Conservation (phyloP, 345 rosid genomes). For the Populus euphratica region DNA sequence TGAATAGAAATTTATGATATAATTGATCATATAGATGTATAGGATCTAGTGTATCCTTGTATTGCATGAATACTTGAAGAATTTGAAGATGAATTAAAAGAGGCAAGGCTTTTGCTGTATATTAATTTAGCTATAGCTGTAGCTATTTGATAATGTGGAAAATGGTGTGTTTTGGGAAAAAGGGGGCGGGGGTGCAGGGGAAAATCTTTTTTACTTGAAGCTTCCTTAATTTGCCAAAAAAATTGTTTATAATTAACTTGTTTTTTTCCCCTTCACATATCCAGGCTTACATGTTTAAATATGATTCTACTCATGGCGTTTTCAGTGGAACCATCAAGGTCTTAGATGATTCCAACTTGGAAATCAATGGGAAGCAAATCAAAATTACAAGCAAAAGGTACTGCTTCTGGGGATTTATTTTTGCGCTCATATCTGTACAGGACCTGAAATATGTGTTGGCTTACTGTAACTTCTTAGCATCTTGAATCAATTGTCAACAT, state of each 20-base stretch:
- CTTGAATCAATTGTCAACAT: not conserved
- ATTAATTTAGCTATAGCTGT: not conserved
- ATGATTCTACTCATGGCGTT: slow-evolving; percentile 94
- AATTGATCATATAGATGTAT: not conserved
- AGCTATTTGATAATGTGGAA: not conserved
- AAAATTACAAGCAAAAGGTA: slow-evolving; percentile 78
- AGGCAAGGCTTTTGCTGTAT: not conserved
- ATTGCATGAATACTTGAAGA: not conserved
- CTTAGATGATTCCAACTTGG: slow-evolving; percentile 76
- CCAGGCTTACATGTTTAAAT: slow-evolving; percentile 97
- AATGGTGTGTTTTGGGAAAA: not conserved
- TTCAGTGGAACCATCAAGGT: slow-evolving; percentile 70
- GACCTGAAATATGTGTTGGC: not conserved
- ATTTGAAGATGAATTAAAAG: not conserved
- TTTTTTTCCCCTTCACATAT: slow-evolving; percentile 5
- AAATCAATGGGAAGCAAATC: slow-evolving; percentile 80
- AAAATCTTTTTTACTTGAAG: not conserved
- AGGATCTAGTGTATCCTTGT: not conserved
- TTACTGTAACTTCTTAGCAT: not conserved
- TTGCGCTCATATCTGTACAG: not conserved
- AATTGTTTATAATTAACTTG: slow-evolving; percentile 4
- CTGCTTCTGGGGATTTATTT: not conserved
- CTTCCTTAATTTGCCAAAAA: not conserved
- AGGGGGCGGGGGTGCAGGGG: not conserved
- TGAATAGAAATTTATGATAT: not conserved